Evolutionary conservation across 139 green algal genomes (phyloP).

Genomic region (Coelastrella sp.): DNA sequence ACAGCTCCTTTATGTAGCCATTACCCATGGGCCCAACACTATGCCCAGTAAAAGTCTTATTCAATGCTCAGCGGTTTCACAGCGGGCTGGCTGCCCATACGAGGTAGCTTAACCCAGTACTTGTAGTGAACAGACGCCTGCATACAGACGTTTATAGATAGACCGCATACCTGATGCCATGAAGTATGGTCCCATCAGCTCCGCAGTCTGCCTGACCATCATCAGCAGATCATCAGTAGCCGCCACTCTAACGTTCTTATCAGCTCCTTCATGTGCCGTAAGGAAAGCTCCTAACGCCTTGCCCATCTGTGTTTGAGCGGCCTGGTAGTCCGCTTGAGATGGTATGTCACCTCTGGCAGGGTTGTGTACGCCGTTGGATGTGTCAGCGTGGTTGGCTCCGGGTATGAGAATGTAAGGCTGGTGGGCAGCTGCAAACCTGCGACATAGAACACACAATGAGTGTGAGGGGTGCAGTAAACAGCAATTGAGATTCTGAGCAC

Average conservation of each 20-base stretch:
- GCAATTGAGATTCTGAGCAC: too few species aligned
- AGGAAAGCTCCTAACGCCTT: constrained; percentile 23
- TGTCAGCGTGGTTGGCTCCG: constrained; percentile 43
- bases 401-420: constrained; percentile 41
- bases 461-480: neutral
- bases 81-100: too few species aligned
- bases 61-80: too few species aligned
- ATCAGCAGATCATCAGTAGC: constrained; percentile 21
- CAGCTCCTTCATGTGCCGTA: constrained; percentile 3
- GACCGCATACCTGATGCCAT: constrained; percentile 33
- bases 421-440: constrained; percentile 38
- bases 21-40: too few species aligned
- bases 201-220: constrained; percentile 28
- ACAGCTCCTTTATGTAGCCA: too few species aligned
- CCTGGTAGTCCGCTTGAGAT: neutral
- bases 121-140: too few species aligned
- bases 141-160: too few species aligned
- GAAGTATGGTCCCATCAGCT: constrained; percentile 42
- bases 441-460: too few species aligned
- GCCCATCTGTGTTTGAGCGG: neutral
- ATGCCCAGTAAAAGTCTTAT: too few species aligned
- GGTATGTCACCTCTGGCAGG: constrained; percentile 35
- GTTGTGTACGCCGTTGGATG: neutral
- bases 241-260: neutral
- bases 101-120: too few species aligned